phyloP scores from a whole-genome alignment of 805 yeast genomes.

The Vanderwaltozyma polyspora region DNA sequence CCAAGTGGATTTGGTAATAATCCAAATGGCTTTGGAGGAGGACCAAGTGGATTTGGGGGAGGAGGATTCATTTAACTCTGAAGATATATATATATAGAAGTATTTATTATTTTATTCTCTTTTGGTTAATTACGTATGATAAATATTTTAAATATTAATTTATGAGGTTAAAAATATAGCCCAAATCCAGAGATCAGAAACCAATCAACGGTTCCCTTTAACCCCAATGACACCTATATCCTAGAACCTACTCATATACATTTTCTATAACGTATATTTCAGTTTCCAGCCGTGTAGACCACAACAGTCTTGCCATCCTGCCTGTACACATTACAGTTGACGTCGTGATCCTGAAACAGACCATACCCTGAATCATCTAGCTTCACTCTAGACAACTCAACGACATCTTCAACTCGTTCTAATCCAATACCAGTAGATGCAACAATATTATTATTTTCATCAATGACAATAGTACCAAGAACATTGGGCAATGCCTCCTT shows the following conservation, averaged over 20 bases:
- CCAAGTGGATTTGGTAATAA: constrained; percentile 7
- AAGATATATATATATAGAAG: too few relatives aligned
- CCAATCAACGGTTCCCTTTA: too few relatives aligned
- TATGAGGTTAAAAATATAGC: too few relatives aligned
- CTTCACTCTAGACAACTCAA: constrained; percentile 12
- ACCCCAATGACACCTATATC: too few relatives aligned
- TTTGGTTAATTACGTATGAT: too few relatives aligned
- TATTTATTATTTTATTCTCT: too few relatives aligned
- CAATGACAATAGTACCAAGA: constrained; percentile 24
- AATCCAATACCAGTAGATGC: constrained; percentile 24
- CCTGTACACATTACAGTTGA: constrained; percentile 17
- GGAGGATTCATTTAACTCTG: too few relatives aligned
- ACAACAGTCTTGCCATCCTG: constrained; percentile 20
- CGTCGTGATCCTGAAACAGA: constrained; percentile 11
- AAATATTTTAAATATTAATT: too few relatives aligned
- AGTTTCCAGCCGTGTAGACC: too few relatives aligned
- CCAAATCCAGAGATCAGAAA: too few relatives aligned
- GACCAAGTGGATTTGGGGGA: constrained; percentile 6
- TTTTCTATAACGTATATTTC: too few relatives aligned
- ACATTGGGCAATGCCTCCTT: constrained; percentile 9
- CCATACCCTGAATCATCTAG: constrained; percentile 22
- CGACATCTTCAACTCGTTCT: constrained; percentile 18
- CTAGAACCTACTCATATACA: too few relatives aligned
- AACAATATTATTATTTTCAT: constrained; percentile 22
- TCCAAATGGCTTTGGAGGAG: constrained; percentile 5